These are phyloP conservation scores for Chaetoceros tenuissimus DNA, from an alignment of 108 stramenopile species.

Conservation along the genomic window DNA sequence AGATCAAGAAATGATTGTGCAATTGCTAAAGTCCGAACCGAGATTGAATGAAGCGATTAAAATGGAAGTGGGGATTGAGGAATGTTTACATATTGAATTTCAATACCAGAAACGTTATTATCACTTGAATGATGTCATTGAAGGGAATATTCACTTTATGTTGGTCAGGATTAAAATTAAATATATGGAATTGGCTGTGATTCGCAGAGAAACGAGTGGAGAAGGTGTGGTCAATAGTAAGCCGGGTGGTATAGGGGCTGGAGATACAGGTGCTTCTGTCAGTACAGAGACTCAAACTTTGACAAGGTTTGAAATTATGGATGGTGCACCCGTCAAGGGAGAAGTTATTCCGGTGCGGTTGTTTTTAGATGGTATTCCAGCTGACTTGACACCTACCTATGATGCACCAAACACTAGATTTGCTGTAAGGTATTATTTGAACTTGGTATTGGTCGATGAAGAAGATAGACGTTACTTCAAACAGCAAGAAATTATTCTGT, in stretches of 20 bases:
- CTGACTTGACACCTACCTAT: slow-evolving; percentile 98
- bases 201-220: slow-evolving; percentile 92
- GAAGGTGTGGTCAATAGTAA: slow-evolving; percentile 48
- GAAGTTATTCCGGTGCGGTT: slow-evolving; percentile 83
- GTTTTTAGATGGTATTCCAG: slow-evolving; percentile 83
- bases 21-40: slow-evolving; percentile 67
- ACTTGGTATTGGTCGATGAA: slow-evolving; percentile 98
- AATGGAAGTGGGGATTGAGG: slow-evolving; percentile 99
- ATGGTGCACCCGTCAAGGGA: slow-evolving; percentile 96
- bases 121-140: slow-evolving; percentile 92
- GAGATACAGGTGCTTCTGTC: slow-evolving; percentile 39
- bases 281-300: slow-evolving; percentile 96
- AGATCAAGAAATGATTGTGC: slow-evolving; percentile 92
- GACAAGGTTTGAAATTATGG: slow-evolving; percentile 99
- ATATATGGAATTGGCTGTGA: slow-evolving; percentile 97
- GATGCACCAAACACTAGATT: slow-evolving; percentile 89
- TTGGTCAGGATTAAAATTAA: slow-evolving; percentile 98
- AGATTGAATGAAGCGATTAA: slow-evolving; percentile 79
- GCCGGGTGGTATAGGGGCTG: slow-evolving; percentile 9
- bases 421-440: slow-evolving; percentile 94
- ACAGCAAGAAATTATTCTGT: slow-evolving; percentile 97
- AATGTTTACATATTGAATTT: slow-evolving; percentile 99
- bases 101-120: slow-evolving; percentile 90
- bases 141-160: slow-evolving; percentile 95
- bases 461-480: slow-evolving; percentile 99